Conservation (phyloP, 768 basidiomycete genomes). For the Pulveroboletus sp. region DNA sequence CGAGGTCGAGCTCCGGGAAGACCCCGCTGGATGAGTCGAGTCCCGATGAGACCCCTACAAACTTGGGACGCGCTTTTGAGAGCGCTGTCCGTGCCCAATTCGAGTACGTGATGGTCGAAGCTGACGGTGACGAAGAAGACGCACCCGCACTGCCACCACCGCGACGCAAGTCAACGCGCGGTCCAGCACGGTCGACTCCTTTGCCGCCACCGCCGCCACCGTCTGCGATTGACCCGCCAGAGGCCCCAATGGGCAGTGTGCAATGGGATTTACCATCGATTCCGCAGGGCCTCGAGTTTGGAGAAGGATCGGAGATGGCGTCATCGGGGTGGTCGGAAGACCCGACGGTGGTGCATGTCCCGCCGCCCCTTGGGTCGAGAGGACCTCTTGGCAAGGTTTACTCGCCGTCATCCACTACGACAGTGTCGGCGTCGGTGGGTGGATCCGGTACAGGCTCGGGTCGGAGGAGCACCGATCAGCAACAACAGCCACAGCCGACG, state of each 20-base stretch:
- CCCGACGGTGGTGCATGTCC: conserved; percentile 33
- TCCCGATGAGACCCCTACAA: conserved; percentile 6
- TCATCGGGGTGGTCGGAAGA: conserved; percentile 66
- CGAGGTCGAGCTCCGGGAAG: conserved; percentile 33
- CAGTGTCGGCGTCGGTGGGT: conserved; percentile 5
- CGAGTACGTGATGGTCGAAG: conserved; percentile 64
- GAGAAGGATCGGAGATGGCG: conserved; percentile 38
- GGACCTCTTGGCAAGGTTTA: conserved; percentile 6
- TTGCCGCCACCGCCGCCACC: conserved; percentile 40
- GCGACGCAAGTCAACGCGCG: conserved; percentile 35
- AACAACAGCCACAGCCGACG: conserved; percentile 31
- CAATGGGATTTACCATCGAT: conserved; percentile 69
- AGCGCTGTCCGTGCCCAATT: conserved; percentile 28
- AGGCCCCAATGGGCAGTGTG: conserved; percentile 36
- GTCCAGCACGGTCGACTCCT: conserved; percentile 13
- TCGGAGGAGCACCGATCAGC: conserved; percentile 24
- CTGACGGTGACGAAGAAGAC: conserved; percentile 36
- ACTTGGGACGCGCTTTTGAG: neutral
- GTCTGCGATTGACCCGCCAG: conserved; percentile 28
- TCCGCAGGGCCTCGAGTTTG: conserved; percentile 50
- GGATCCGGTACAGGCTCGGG: conserved; percentile 2
- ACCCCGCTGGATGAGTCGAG: conserved; percentile 32
- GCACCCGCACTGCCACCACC: conserved; percentile 32
- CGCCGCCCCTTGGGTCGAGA: conserved; percentile 15
- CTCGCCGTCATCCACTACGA: conserved; percentile 5